Conservation (phyloP, 441 rosid genomes). For the Mallotus japonicus region DNA sequence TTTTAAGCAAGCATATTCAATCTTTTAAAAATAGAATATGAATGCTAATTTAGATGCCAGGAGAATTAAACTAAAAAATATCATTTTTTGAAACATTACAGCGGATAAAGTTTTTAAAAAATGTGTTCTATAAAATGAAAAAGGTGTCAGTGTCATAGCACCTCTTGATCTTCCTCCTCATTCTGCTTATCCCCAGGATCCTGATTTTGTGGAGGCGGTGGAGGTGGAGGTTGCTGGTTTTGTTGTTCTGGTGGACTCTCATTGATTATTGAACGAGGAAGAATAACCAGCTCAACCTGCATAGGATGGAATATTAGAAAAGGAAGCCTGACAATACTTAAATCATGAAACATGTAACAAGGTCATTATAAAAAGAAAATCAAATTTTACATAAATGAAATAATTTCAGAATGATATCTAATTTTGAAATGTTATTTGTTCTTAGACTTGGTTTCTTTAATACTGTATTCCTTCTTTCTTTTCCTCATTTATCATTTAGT, state of each 20-base stretch:
- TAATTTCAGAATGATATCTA: background rate
- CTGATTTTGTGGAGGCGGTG: conserved; percentile 87
- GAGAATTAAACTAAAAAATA: conserved; percentile 1
- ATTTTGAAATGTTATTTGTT: background rate
- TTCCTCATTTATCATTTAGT: background rate
- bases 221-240: conserved; percentile 92
- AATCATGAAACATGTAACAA: background rate
- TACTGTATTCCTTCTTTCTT: background rate
- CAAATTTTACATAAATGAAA: background rate
- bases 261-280: conserved; percentile 79
- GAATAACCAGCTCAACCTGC: conserved; percentile 97
- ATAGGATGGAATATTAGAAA: conserved; percentile 26
- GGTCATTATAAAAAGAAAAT: background rate
- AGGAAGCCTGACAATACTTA: conserved; percentile 6
- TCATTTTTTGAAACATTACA: conserved; percentile 4
- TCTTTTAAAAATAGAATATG: conserved; percentile 6
- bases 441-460: background rate
- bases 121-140: conserved; percentile 6
- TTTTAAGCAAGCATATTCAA: conserved; percentile 3
- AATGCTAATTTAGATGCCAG: background rate
- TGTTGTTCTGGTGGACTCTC: conserved; percentile 92
- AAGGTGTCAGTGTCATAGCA: conserved; percentile 21
- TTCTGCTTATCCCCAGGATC: conserved; percentile 78
- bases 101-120: background rate
- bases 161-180: conserved; percentile 87